Base-by-base conservation (phyloP, 805 yeast species). In the Lipomyces yamadae region DNA sequence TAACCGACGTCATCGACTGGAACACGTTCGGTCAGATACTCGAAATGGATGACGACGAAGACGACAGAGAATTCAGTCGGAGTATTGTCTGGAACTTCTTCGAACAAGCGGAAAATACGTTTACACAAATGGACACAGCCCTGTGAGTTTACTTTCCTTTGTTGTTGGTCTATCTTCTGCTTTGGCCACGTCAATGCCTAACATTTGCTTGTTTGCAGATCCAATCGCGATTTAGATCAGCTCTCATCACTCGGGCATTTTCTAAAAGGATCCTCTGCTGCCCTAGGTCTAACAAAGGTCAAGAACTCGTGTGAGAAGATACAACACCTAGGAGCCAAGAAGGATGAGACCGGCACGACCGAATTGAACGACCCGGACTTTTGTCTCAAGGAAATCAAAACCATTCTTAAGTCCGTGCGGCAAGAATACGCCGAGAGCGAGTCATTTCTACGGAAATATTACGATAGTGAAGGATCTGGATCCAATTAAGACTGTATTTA, bases 251-350 rank as follows among this genome's bases (percentile, higher is more conserved):
- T 90, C 72, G 99, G 99, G 13, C 99, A 95, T 77, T 95, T 91
- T 75, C 82, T 95, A 64, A 95, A 95, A 76, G 99, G 99, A 57
- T 89, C 96, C 11, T 96, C 98, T 0, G 97, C 98, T 1, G 94
- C 97, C 0, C 81, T 95, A 66, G 99, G 99, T 1, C 82, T 95
- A 64, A 85, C 85, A 56, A 86, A 87, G 68, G 90, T 95, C 60
- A 92, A 92, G 65, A 85, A 86, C 74, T 89, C 92, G 73, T 95
- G 99, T 79, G 99, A 93, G 78, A 82, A 93, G 71, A 93, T 95
- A 69, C 99, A 95, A 78, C 93, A 93, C 76, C 86, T 91, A 71
- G 98, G 97, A 30, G 85, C 85, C 66, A 81, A 80, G 71, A 78
- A 72, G 60, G 79, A 76, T 39, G 76, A 74, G 52, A 66, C 75